Percentiles rank a stretch among this genome's conserved stretches.
These are phyloP conservation scores for Leishmania guyanensis DNA, from an alignment of 208 protist species.

Conservation along the genomic window DNA sequence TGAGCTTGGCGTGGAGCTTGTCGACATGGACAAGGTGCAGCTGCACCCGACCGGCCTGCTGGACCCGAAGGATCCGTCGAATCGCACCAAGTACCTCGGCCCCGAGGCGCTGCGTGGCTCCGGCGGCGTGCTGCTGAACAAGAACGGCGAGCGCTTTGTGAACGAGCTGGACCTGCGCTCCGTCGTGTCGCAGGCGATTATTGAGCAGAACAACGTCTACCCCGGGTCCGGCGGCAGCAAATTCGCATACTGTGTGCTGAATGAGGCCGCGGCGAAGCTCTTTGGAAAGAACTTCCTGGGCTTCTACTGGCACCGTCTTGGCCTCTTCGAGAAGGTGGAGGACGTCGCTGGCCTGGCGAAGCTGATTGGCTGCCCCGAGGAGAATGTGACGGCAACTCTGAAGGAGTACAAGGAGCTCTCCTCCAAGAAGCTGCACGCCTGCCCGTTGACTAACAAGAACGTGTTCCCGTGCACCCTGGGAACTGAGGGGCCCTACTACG, in stretches of 20 bases:
- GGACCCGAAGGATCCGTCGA: slow-evolving; percentile 84
- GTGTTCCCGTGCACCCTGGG: slow-evolving; percentile 74
- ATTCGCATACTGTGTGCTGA: slow-evolving; percentile 83
- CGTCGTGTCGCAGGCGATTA: slow-evolving; percentile 91
- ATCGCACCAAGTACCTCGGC: slow-evolving; percentile 77
- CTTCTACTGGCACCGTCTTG: slow-evolving; percentile 84
- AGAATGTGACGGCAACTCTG: slow-evolving; percentile 46
- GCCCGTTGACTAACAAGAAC: slow-evolving; percentile 71
- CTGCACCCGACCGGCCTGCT: slow-evolving; percentile 97
- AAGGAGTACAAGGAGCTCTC: slow-evolving; percentile 52
- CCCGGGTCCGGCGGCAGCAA: slow-evolving; percentile 44
- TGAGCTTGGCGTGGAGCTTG: slow-evolving; percentile 60
- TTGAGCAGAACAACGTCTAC: slow-evolving; percentile 61
- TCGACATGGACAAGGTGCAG: slow-evolving; percentile 95
- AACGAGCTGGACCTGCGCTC: slow-evolving; percentile 96
- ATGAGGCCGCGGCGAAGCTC: slow-evolving; percentile 56
- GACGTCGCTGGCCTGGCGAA: slow-evolving; percentile 52
- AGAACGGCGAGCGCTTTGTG: slow-evolving; percentile 91
- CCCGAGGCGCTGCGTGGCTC: slow-evolving; percentile 95
- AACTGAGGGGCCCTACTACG: slow-evolving; percentile 72
- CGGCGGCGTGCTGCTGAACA: slow-evolving; percentile 95
- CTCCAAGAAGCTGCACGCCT: slow-evolving; percentile 20
- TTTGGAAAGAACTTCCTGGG: slow-evolving; percentile 71
- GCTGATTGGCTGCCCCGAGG: slow-evolving; percentile 58
- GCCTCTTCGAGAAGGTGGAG: slow-evolving; percentile 55